Percentiles rank a stretch among this genome's conserved stretches.
Conservation (phyloP, 805 yeast genomes). For the Saturnispora kantuleensis region DNA sequence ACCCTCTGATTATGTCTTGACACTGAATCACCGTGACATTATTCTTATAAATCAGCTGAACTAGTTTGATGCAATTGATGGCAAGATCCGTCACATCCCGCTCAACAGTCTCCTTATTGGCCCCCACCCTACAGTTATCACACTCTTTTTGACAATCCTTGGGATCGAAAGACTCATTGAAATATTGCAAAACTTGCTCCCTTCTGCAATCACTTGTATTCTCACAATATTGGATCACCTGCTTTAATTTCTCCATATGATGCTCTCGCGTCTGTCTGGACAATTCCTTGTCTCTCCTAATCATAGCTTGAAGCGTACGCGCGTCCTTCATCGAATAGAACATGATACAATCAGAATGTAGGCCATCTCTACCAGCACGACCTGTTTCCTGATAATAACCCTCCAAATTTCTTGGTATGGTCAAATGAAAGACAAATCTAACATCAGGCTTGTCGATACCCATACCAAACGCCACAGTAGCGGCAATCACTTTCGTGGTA, state of each 20-base stretch:
- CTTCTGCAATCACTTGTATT: conserved; percentile 86
- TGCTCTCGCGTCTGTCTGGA: conserved; percentile 58
- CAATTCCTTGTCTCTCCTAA: conserved; percentile 63
- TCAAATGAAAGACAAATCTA: conserved; percentile 79
- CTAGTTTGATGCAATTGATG: conserved; percentile 46
- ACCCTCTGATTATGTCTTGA: conserved; percentile 76
- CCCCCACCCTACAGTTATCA: conserved; percentile 66
- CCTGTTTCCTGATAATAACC: conserved; percentile 98
- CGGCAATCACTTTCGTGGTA: conserved; percentile 71
- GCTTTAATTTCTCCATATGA: conserved; percentile 65
- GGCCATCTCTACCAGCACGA: conserved; percentile 95
- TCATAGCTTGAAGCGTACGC: conserved; percentile 61
- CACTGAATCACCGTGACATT: conserved; percentile 71
- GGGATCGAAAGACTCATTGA: conserved; percentile 72
- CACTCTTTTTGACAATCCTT: conserved; percentile 60
- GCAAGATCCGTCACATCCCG: conserved; percentile 66
- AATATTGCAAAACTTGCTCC: conserved; percentile 79
- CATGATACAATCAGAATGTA: conserved; percentile 70
- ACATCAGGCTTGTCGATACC: conserved; percentile 97
- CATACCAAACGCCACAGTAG: conserved; percentile 98
- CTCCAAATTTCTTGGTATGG: conserved; percentile 82
- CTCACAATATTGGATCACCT: conserved; percentile 87
- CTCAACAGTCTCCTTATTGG: conserved; percentile 33
- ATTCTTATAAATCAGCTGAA: conserved; percentile 42
- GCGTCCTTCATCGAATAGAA: conserved; percentile 78